A percentile compares a stretch with the other conserved stretches of the same genome.
Conservation (phyloP, 1,139 yeast genomes). For the Yamadazyma triangularis region DNA sequence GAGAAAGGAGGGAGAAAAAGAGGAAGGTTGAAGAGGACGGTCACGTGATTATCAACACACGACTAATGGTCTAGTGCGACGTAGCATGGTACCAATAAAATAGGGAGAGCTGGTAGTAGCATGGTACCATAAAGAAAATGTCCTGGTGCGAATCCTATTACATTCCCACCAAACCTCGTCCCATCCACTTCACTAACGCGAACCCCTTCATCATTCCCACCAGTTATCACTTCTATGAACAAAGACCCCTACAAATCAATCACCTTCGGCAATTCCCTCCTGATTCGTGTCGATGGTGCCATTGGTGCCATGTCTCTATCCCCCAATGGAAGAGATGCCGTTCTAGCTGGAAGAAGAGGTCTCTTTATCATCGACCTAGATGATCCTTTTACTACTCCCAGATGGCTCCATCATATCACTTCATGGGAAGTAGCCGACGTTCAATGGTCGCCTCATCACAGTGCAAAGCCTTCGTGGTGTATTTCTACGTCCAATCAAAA, state of each 20-base stretch:
- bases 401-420: slow-evolving; percentile 88
- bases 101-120: no score
- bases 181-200: no score
- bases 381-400: slow-evolving; percentile 91
- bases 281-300: slow-evolving; percentile 86
- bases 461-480: slow-evolving; percentile 81
- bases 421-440: slow-evolving; percentile 99
- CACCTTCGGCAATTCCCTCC: slow-evolving; percentile 75
- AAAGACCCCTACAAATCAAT: slow-evolving; percentile 34
- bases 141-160: no score
- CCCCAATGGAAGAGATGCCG: slow-evolving; percentile 92
- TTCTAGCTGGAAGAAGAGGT: slow-evolving; percentile 85
- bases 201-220: no score
- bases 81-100: no score
- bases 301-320: slow-evolving; percentile 91
- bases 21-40: no score
- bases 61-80: no score
- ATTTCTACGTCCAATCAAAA: slow-evolving; percentile 93
- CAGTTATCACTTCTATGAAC: no score
- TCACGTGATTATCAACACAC: no score
- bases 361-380: slow-evolving; percentile 86
- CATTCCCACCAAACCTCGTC: no score
- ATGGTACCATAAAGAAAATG: no score
- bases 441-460: slow-evolving; percentile 91
- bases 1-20: no score